Conservation (phyloP, 129 eudicot species). For the Flaveria bidentis region DNA sequence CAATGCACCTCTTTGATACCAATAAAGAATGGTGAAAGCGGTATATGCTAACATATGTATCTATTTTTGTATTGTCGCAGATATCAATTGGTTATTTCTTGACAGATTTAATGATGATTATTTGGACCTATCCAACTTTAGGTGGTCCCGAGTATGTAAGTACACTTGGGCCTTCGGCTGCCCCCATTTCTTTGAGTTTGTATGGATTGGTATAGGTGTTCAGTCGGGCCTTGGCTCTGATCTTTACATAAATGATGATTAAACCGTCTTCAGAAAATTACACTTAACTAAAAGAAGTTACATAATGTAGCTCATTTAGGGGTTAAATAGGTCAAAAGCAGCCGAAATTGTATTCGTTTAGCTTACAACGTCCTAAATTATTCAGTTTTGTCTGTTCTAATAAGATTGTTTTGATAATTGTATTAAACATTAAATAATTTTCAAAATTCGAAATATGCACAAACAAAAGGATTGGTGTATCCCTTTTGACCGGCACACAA, state of each 20-base stretch:
- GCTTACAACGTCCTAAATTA: not conserved
- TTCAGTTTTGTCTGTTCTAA: not conserved
- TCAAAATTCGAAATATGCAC: no score
- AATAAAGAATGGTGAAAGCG: not conserved
- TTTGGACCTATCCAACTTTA: conserved; percentile 72
- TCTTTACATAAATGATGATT: not conserved
- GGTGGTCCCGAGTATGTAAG: conserved; percentile 91
- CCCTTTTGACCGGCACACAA: no score
- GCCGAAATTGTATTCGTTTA: not conserved
- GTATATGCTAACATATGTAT: not conserved
- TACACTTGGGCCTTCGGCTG: not conserved
- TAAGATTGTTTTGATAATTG: no score
- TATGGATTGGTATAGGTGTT: not conserved
- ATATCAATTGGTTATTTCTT: conserved; percentile 80
- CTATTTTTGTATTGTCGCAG: conserved; percentile 39
- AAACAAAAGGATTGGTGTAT: no score
- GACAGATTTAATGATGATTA: conserved; percentile 73
- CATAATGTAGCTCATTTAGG: not conserved
- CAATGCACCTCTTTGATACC: not conserved
- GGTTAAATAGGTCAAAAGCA: not conserved
- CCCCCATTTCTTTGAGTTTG: not conserved
- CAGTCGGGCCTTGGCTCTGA: not conserved
- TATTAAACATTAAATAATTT: no score
- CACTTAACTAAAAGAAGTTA: not conserved
- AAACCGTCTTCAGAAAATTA: not conserved